Conservation (phyloP, 108 stramenopile genomes). For the Cyclotella baltica region DNA sequence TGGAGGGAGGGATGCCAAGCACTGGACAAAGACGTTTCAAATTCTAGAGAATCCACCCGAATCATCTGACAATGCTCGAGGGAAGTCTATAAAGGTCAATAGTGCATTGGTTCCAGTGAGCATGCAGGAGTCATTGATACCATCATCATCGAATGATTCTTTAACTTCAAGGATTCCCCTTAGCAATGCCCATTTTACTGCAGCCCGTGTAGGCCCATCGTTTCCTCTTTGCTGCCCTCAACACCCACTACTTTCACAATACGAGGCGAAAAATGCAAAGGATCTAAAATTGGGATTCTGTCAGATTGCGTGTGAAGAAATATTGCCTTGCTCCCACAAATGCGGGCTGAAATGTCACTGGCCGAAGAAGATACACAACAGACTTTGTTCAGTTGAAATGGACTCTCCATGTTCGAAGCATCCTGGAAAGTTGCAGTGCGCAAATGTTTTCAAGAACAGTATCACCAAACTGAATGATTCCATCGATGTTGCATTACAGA, state of each 20-base stretch:
- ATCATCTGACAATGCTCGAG: conserved; percentile 18
- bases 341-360: conserved; percentile 46
- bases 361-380: conserved; percentile 37
- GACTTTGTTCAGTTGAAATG: conserved; percentile 19
- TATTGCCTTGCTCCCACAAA: conserved; percentile 29
- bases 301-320: conserved; percentile 20
- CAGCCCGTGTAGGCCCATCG: conserved; percentile 16
- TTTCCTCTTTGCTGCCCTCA: conserved; percentile 52
- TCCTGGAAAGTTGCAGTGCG: conserved; percentile 19
- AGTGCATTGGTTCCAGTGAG: neutral
- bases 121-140: neutral
- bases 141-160: neutral
- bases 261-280: conserved; percentile 17
- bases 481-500: conserved; percentile 5
- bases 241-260: conserved; percentile 25
- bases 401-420: conserved; percentile 39
- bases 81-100: conserved; percentile 6
- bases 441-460: conserved; percentile 8
- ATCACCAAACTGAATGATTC: neutral
- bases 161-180: neutral
- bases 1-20: conserved; percentile 16
- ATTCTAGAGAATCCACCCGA: conserved; percentile 29
- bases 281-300: conserved; percentile 43
- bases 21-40: conserved; percentile 47
- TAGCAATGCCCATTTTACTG: neutral